Conservation (phyloP, 208 protist genomes). For the Blastocrithidia nonstop region DNA sequence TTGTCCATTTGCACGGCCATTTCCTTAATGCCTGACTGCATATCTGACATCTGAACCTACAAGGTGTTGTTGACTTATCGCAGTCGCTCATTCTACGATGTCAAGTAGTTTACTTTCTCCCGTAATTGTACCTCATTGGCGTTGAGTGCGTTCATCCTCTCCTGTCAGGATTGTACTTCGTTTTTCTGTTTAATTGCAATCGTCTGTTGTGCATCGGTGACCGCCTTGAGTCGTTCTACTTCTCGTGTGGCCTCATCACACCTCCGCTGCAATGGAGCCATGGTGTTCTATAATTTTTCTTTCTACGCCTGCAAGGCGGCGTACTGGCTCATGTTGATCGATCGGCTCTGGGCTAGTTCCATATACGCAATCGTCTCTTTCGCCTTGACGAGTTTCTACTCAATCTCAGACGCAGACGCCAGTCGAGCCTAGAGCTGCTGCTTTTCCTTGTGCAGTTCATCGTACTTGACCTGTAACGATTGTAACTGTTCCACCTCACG, state of each 20-base stretch:
- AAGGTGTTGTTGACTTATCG: slow-evolving; percentile 44
- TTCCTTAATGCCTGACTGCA: slow-evolving; percentile 74
- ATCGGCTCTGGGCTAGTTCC: slow-evolving; percentile 60
- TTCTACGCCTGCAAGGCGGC: slow-evolving; percentile 54
- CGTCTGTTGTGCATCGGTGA: slow-evolving; percentile 49
- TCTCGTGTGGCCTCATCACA: slow-evolving; percentile 53
- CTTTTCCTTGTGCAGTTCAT: slow-evolving; percentile 30
- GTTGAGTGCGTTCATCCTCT: slow-evolving; percentile 22
- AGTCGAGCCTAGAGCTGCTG: slow-evolving; percentile 40
- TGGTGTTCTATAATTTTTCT: slow-evolving; percentile 48
- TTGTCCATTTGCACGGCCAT: slow-evolving; percentile 69
- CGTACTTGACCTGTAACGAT: slow-evolving; percentile 18
- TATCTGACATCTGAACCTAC: slow-evolving; percentile 64
- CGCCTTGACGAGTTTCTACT: slow-evolving; percentile 67
- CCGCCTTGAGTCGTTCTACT: slow-evolving; percentile 30
- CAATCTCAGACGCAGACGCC: slow-evolving; percentile 26
- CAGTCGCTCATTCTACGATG: slow-evolving; percentile 44
- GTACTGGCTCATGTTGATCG: slow-evolving; percentile 74
- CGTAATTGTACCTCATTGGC: slow-evolving; percentile 46
- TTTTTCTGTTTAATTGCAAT: slow-evolving; percentile 37
- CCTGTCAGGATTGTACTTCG: slow-evolving; percentile 43
- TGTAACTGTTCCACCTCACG: slow-evolving; percentile 31
- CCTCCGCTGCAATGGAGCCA: slow-evolving; percentile 46
- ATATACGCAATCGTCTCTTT: slow-evolving; percentile 83
- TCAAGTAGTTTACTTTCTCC: slow-evolving; percentile 24